Evolutionary conservation across 192 early-diverging fungal species (phyloP), one percentile per base, ranked within the genome.

Genomic region (Podila epigama): DNA sequence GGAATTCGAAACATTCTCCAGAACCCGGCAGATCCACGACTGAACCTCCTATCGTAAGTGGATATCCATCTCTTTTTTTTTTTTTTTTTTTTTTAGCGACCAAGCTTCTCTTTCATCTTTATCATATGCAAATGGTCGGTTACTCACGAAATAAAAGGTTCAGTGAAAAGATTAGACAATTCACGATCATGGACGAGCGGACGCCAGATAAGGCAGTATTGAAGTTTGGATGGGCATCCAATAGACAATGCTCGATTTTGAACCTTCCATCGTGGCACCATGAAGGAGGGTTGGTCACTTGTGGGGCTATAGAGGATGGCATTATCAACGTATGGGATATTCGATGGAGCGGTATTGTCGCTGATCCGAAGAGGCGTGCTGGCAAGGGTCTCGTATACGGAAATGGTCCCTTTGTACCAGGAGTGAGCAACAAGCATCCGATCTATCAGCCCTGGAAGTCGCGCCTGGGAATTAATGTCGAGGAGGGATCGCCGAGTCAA

Each of bases 41-140:
- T 77, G 60, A 68, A 68, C 20, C 34, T 37, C 11, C n/a, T 77
- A 12, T 29, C 54, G 72, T 77, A 68, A 68, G 66, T 68, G 12
- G 1, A 29, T 15, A 31, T 57, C n/a, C 16, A 31, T n/a, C 56
- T 22, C 32, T n/a, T 20, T 58, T 35, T 51, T 53, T 28, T 53
- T 54, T 52, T 53, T 37, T 28, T 37, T 53, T 27, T 29, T 57
- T 56, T n/a, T n/a, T n/a, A n/a, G n/a, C n/a, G n/a, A n/a, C n/a
- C n/a, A n/a, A n/a, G n/a, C n/a, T n/a, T n/a, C n/a, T n/a, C n/a
- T n/a, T n/a, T n/a, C n/a, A n/a, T n/a, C n/a, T n/a, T n/a, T n/a
- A n/a, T n/a, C n/a, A n/a, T n/a, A n/a, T n/a, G n/a, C n/a, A n/a
- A n/a, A n/a, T n/a, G n/a, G n/a, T n/a, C n/a, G n/a, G n/a, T n/a